phyloP scores from a whole-genome alignment of 116 monocot genomes.

The Trichopus zeylanicus region DNA sequence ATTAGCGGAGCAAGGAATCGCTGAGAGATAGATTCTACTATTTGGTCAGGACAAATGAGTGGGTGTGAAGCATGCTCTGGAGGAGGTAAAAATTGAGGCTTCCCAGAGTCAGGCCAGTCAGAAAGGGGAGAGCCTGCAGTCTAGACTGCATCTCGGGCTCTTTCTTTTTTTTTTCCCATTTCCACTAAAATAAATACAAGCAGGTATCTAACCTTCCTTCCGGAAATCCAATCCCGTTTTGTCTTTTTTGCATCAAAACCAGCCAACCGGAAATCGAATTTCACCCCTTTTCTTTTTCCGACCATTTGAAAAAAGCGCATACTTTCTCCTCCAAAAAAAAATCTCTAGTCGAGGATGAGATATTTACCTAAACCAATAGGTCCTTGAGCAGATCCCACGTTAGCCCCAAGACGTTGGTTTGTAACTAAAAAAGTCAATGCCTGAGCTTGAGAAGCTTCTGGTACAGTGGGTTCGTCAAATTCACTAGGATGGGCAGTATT shows the following conservation, averaged over 20 bases:
- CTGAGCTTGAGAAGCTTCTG: too few species aligned
- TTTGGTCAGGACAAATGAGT: conserved; percentile 5
- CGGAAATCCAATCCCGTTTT: neutral
- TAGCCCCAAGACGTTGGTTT: conserved; percentile 4
- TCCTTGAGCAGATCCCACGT: conserved; percentile 5
- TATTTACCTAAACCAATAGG: conserved; percentile 3
- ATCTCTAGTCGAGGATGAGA: conserved; percentile 4
- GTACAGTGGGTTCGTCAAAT: too few species aligned
- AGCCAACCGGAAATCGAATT: neutral
- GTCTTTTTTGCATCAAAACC: neutral
- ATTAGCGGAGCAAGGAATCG: conserved; percentile 1
- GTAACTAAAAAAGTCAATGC: too few species aligned
- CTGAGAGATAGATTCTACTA: conserved; percentile 3
- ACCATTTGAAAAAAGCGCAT: conserved; percentile 1
- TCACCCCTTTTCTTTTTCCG: neutral
- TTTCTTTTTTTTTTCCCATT: neutral
- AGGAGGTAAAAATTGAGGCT: neutral
- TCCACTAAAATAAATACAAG: neutral
- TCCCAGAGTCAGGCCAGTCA: too few species aligned
- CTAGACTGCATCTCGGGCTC: neutral
- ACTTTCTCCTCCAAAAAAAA: conserved; percentile 5
- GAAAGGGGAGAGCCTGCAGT: neutral
- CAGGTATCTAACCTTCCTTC: neutral
- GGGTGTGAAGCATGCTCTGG: conserved; percentile 3
- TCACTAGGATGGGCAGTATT: too few species aligned